Conservation (phyloP, 2,329 filamentous ascomycete genomes). For the Cryphonectria radicalis region DNA sequence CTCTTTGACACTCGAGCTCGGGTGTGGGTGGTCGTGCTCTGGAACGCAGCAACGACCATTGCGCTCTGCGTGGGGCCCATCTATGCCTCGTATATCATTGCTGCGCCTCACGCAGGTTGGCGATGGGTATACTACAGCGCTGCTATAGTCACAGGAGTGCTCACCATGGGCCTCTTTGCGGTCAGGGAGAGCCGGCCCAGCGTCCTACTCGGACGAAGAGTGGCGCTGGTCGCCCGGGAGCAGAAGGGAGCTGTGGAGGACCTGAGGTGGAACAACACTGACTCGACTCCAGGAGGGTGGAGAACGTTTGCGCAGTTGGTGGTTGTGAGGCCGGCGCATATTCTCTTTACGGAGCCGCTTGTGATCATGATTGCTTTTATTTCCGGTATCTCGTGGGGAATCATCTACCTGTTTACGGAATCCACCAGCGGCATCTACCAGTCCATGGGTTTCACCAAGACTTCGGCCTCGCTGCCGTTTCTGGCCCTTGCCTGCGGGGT, state of each 20-base stretch:
- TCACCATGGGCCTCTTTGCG: neutral
- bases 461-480: constrained; percentile 43
- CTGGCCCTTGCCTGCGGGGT: constrained; percentile 46
- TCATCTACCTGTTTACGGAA: too few relatives aligned
- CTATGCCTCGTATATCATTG: constrained; percentile 45
- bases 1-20: constrained; percentile 50
- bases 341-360: constrained; percentile 52
- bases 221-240: too few relatives aligned
- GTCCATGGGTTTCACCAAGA: too few relatives aligned
- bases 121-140: too few relatives aligned
- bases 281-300: constrained; percentile 39
- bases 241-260: too few relatives aligned
- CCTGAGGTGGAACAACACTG: constrained; percentile 39
- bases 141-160: too few relatives aligned
- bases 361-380: constrained; percentile 49
- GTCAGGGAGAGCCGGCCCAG: too few relatives aligned
- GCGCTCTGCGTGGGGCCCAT: constrained; percentile 50
- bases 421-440: too few relatives aligned
- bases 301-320: constrained; percentile 43
- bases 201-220: too few relatives aligned
- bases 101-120: neutral
- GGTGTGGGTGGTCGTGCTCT: constrained; percentile 51
- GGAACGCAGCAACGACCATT: constrained; percentile 47
- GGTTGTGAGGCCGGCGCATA: constrained; percentile 45
- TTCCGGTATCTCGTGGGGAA: constrained; percentile 35